phyloP scores from a whole-genome alignment of 768 basidiomycete genomes.

The Termitomyces sp. region DNA sequence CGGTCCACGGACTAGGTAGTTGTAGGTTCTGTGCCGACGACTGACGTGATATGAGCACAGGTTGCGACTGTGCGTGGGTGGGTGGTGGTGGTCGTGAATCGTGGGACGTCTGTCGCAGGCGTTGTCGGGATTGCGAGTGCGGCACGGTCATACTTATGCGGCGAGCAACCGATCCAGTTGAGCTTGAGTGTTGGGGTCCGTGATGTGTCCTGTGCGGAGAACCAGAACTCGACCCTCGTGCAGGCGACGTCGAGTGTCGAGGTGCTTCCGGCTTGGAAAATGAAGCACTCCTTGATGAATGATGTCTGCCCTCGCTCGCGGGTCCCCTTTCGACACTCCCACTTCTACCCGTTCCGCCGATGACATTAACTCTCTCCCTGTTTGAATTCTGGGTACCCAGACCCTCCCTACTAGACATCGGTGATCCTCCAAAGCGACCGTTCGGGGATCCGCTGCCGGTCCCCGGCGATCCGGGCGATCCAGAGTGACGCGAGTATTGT shows the following conservation, averaged over 20 bases:
- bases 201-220: conserved; percentile 13
- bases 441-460: conserved; percentile 22
- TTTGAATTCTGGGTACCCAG: conserved; percentile 20
- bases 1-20: conserved; percentile 36
- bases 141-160: conserved; percentile 17
- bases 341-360: conserved; percentile 8
- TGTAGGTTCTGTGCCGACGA: conserved; percentile 21
- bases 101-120: conserved; percentile 8
- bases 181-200: not conserved
- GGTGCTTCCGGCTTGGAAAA: conserved; percentile 14
- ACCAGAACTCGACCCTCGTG: not conserved
- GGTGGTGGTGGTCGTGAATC: conserved; percentile 14
- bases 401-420: conserved; percentile 23
- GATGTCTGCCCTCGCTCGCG: not conserved
- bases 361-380: conserved; percentile 18
- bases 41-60: conserved; percentile 15
- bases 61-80: conserved; percentile 21
- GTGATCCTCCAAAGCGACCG: conserved; percentile 27
- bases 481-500: conserved; percentile 36
- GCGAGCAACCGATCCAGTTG: conserved; percentile 14
- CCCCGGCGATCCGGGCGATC: conserved; percentile 27
- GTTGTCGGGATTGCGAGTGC: conserved; percentile 5
- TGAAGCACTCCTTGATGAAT: conserved; percentile 20
- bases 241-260: conserved; percentile 15
- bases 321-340: conserved; percentile 4